Base-by-base conservation (phyloP, 768 basidiomycete genomes). In the Postia placenta region DNA sequence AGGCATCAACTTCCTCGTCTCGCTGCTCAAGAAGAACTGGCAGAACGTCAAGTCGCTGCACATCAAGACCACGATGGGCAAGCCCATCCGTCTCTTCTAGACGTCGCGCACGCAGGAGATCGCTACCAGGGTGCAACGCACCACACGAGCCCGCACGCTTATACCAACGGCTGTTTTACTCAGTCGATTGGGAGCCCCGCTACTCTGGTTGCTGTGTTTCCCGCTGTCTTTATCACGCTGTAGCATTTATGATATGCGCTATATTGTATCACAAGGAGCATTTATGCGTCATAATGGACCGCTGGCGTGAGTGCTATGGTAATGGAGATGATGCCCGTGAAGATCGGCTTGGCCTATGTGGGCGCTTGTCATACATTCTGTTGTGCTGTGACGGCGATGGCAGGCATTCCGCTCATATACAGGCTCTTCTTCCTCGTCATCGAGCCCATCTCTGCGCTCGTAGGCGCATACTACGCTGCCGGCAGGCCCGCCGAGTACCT, bases 1-100 rank as follows among this genome's bases (percentile, higher is more conserved):
- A 92, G 90, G 91, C 71, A 95, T 98, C 80, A 99, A 99, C 85
- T 99, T 99, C 83, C 81, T 99, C 62, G 92, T 99, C 64, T 98
- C 96, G 17, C 74, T 99, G 53, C 83, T 99, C 68, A 98, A 98
- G 83, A 99, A 99, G 82, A 90, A 95, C 76, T 92, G 93, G 93
- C 96, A 98, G 72, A 99, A 98, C 74, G 87, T 98, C 76, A 93
- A 92, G 76, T 95, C 92, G 46, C 78, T 98, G 56, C 92, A 97
- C 79, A 85, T 99, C 78, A 99, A 99, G 80, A 83, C 85, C 63
- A 93, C 95, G 65, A 99, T 98, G 96, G 95, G 95, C 79, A 96
- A 95, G 74, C 92, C 94, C 53, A 73, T 94, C 62, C 92, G 95
- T 51, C 76, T 98, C 56, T 98, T 86, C 85, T 97, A 77, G 77